Conservation (phyloP, 2,329 filamentous ascomycete genomes). For the Stemphylium lycopersici region DNA sequence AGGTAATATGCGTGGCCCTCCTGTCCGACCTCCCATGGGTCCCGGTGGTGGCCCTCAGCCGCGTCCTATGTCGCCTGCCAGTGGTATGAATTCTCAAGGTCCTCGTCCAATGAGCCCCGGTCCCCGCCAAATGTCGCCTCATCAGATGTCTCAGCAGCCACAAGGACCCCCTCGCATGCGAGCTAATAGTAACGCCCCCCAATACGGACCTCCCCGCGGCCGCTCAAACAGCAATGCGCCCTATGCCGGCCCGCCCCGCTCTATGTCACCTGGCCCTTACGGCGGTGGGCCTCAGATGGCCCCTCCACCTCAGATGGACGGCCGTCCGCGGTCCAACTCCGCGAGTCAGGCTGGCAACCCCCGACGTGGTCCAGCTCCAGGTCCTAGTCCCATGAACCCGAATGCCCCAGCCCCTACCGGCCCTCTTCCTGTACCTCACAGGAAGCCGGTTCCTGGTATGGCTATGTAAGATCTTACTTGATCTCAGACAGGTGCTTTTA, state of each 20-base stretch:
- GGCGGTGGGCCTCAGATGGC: constrained; percentile 44
- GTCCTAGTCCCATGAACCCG: constrained; percentile 49
- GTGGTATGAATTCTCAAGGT: constrained; percentile 52
- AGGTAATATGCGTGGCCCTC: constrained; percentile 39
- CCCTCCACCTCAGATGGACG: constrained; percentile 39
- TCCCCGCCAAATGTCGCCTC: constrained; percentile 37
- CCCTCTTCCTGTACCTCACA: constrained; percentile 39
- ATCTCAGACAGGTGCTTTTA: constrained; percentile 19
- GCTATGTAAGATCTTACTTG: constrained; percentile 42
- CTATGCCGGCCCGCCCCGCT: constrained; percentile 43
- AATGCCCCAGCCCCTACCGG: constrained; percentile 13
- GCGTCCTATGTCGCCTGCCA: constrained; percentile 53
- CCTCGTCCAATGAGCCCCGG: constrained; percentile 51
- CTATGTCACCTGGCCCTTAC: constrained; percentile 50
- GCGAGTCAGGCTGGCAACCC: constrained; percentile 38
- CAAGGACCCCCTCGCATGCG: constrained; percentile 37
- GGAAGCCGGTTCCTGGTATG: constrained; percentile 57
- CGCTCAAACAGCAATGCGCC: constrained; percentile 49
- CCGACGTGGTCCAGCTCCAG: constrained; percentile 39
- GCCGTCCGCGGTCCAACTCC: constrained; percentile 48
- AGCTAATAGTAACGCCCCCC: constrained; percentile 47
- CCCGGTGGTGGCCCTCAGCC: constrained; percentile 41
- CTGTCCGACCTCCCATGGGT: constrained; percentile 38
- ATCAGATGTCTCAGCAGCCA: constrained; percentile 34
- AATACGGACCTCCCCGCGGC: constrained; percentile 32